phyloP scores from a whole-genome alignment of 139 green algal genomes.

The Chlamydomonas sphaeroides region DNA sequence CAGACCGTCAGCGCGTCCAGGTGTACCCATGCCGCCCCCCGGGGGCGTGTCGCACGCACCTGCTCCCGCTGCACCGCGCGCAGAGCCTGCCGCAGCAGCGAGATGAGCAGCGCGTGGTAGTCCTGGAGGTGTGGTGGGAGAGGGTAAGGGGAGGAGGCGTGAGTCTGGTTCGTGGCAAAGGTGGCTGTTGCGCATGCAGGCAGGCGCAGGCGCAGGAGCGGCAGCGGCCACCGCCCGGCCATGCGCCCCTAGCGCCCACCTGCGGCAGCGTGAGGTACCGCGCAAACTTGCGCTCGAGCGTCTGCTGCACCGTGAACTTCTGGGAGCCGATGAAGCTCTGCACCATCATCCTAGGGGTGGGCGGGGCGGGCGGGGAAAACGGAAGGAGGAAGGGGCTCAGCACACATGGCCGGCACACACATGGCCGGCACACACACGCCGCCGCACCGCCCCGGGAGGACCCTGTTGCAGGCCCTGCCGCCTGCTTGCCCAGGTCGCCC shows the following conservation, averaged over 20 bases:
- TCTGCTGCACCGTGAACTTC: slow-evolving; percentile 94
- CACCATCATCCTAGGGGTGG: slow-evolving; percentile 86
- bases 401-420: no score
- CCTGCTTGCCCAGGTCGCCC: no score
- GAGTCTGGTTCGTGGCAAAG: no score
- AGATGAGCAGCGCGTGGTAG: slow-evolving; percentile 68
- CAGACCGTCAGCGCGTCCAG: no score
- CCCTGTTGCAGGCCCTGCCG: no score
- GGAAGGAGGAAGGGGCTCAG: background rate
- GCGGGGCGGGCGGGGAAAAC: background rate
- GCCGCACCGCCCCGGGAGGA: no score
- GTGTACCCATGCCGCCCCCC: no score
- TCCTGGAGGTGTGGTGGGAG: slow-evolving; percentile 3
- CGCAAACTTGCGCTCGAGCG: slow-evolving; percentile 81
- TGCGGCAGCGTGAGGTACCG: slow-evolving; percentile 29
- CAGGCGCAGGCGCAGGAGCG: background rate
- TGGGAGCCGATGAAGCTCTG: slow-evolving; percentile 96
- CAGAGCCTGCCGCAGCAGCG: slow-evolving; percentile 77
- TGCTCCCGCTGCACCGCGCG: slow-evolving; percentile 55
- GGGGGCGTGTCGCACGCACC: background rate
- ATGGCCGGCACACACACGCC: no score
- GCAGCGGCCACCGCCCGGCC: background rate
- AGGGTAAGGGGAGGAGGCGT: background rate
- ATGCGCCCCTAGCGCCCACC: no score
- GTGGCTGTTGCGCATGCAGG: no score